Percentiles rank a stretch among this genome's conserved stretches.
These are phyloP conservation scores for Calonectria hongkongensis DNA, from an alignment of 2,329 filamentous ascomycete genomes.

Conservation along the genomic window DNA sequence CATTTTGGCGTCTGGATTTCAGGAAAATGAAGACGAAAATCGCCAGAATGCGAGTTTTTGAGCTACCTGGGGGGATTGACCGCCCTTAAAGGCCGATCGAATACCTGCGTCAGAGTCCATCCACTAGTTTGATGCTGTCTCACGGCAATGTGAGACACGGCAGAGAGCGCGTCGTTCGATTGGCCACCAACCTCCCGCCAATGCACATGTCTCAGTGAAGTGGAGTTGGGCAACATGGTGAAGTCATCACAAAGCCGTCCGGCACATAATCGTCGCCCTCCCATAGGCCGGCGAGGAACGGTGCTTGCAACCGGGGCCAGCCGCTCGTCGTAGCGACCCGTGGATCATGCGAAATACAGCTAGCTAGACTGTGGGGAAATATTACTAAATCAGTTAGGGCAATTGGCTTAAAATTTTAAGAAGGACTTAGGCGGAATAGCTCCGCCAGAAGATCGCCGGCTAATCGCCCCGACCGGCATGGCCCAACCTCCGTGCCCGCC, in stretches of 20 bases:
- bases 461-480: constrained; percentile 14
- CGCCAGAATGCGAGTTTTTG: constrained; percentile 1
- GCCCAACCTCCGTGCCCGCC: constrained; percentile 15
- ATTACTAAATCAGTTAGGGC: constrained; percentile 35
- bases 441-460: constrained; percentile 28
- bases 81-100: constrained; percentile 29
- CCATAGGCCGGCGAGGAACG: constrained; percentile 22
- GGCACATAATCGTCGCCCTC: constrained; percentile 22
- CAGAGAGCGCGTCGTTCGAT: constrained; percentile 12
- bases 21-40: neutral
- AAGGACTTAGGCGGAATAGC: constrained; percentile 29
- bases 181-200: constrained; percentile 27
- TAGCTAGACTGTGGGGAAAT: constrained; percentile 25
- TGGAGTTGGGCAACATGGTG: constrained; percentile 30
- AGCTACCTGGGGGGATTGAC: constrained; percentile 22
- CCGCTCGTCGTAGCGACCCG: constrained; percentile 30
- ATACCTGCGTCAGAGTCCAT: constrained; percentile 30
- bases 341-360: constrained; percentile 30
- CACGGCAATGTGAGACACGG: constrained; percentile 35
- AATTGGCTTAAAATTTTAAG: constrained; percentile 29
- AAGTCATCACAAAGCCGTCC: constrained; percentile 28
- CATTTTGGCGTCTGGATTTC: constrained; percentile 50
- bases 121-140: constrained; percentile 32
- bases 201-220: constrained; percentile 34
- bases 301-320: constrained; percentile 35